Conservation (phyloP, 108 stramenopile species). For the Stephanodiscus minutulus region DNA sequence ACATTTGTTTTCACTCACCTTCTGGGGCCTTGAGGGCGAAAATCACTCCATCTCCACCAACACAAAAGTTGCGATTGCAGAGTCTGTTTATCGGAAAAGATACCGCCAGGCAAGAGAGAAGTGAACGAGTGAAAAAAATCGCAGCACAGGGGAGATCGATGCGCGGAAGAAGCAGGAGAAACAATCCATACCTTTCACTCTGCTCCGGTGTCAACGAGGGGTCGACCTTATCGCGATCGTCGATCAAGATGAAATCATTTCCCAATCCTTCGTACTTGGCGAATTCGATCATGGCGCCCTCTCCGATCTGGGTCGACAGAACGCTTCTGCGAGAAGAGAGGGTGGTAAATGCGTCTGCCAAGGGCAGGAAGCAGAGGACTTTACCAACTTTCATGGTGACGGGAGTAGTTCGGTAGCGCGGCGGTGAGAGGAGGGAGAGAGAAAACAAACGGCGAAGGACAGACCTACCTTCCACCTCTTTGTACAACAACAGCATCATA, state of each 20-base stretch:
- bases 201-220: conserved; percentile 89
- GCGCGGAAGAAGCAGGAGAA: neutral
- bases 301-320: conserved; percentile 27
- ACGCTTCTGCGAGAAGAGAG: neutral
- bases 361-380: conserved; percentile 18
- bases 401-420: neutral
- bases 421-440: neutral
- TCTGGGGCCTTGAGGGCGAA: conserved; percentile 90
- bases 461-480: no score
- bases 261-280: conserved; percentile 99
- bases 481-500: no score
- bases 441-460: no score
- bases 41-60: conserved; percentile 98
- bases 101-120: neutral
- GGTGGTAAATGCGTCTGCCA: conserved; percentile 23
- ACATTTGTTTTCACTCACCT: conserved; percentile 18
- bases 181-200: conserved; percentile 47
- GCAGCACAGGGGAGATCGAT: neutral
- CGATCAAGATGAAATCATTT: conserved; percentile 97
- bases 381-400: conserved; percentile 14
- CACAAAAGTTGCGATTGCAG: conserved; percentile 93
- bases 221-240: conserved; percentile 81
- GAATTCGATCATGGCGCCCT: conserved; percentile 59
- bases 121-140: conserved; percentile 6
- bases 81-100: conserved; percentile 34